These are phyloP conservation scores for Castanea crenata DNA, from an alignment of 306 rosid genomes.

Conservation along the genomic window DNA sequence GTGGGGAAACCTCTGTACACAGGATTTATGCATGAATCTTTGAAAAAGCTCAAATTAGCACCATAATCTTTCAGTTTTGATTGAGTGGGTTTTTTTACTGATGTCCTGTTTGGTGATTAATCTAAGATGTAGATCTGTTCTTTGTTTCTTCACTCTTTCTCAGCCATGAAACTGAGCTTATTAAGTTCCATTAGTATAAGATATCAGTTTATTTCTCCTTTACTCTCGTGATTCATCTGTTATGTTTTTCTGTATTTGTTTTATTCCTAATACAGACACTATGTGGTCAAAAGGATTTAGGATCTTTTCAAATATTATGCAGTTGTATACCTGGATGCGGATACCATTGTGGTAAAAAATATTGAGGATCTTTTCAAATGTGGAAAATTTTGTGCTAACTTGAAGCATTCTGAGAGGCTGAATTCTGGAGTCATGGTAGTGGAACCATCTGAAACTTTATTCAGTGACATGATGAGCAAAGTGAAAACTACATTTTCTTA, in stretches of 20 bases:
- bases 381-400: slow-evolving; percentile 87
- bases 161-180: neutral
- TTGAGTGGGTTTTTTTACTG: neutral
- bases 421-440: slow-evolving; percentile 99
- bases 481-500: slow-evolving; percentile 71
- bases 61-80: neutral
- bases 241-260: slow-evolving; percentile 10
- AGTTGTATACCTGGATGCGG: slow-evolving; percentile 99
- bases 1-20: too few species aligned
- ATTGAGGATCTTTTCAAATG: slow-evolving; percentile 96
- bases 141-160: neutral
- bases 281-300: slow-evolving; percentile 76
- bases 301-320: slow-evolving; percentile 60
- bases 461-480: slow-evolving; percentile 87
- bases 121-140: neutral
- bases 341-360: slow-evolving; percentile 81
- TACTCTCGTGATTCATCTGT: neutral
- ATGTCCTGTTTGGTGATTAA: neutral
- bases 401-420: slow-evolving; percentile 99
- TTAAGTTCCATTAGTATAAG: neutral
- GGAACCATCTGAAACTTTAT: slow-evolving; percentile 77
- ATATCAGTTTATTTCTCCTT: neutral
- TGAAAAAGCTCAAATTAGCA: too few species aligned
- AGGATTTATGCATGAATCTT: too few species aligned
- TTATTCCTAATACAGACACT: slow-evolving; percentile 57